Evolutionary conservation across 2,329 filamentous ascomycete species (phyloP).

Genomic region (Lomentospora prolificans): DNA sequence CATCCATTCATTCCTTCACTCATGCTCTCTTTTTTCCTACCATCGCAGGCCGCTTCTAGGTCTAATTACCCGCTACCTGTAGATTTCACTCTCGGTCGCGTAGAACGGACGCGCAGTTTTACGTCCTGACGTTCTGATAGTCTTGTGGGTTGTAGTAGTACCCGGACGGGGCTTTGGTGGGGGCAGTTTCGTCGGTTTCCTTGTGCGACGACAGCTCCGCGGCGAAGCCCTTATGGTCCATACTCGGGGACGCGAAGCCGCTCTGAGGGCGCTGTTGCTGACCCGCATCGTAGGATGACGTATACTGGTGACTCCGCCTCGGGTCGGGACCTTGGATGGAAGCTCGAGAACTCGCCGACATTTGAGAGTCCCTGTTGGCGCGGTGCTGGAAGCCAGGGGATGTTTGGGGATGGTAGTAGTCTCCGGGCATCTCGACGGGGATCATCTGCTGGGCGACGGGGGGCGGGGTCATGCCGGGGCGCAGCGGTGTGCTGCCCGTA

Average conservation of each 20-base stretch:
- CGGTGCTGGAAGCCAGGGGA: slow-evolving; percentile 17
- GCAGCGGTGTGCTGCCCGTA: slow-evolving; percentile 19
- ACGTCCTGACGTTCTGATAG: slow-evolving; percentile 18
- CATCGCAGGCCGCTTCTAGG: too few relatives aligned
- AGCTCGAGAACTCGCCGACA: slow-evolving; percentile 16
- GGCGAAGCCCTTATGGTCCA: slow-evolving; percentile 30
- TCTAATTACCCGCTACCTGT: too few relatives aligned
- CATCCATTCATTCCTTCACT: too few relatives aligned
- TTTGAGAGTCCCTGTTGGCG: slow-evolving; percentile 19
- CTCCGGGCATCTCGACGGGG: slow-evolving; percentile 36
- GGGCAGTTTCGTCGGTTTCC: slow-evolving; percentile 37
- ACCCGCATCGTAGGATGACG: slow-evolving; percentile 20
- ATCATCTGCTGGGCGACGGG: slow-evolving; percentile 14
- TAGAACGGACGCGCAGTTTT: too few relatives aligned
- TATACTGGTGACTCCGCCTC: slow-evolving; percentile 18
- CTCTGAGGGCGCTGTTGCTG: slow-evolving; percentile 16
- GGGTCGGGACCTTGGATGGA: slow-evolving; percentile 7
- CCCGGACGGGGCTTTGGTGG: slow-evolving; percentile 11
- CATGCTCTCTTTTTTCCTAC: too few relatives aligned
- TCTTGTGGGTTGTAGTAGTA: slow-evolving; percentile 30
- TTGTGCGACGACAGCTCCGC: slow-evolving; percentile 35
- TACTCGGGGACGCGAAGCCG: slow-evolving; percentile 26
- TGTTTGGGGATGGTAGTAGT: slow-evolving; percentile 32
- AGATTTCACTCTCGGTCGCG: too few relatives aligned
- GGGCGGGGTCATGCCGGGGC: slow-evolving; percentile 12